phyloP scores from a whole-genome alignment of 2,329 filamentous ascomycete genomes.

The Cadophora gregata region DNA sequence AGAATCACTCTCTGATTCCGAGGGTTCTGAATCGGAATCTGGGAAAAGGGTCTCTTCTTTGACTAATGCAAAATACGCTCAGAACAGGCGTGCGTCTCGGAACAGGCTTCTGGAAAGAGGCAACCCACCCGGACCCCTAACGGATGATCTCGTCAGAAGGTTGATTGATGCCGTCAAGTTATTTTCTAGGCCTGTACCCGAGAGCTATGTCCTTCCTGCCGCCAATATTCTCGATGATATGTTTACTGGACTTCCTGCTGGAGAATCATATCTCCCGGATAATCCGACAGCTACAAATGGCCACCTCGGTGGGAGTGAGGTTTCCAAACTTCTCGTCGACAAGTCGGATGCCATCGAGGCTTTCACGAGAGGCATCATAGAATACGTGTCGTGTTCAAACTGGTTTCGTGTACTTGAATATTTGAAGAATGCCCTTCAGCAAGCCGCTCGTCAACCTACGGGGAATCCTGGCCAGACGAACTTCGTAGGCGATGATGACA shows the following conservation, averaged over 20 bases:
- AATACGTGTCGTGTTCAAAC: conserved; percentile 69
- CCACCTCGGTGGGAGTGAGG: conserved; percentile 39
- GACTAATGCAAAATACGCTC: conserved; percentile 19
- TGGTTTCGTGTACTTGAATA: conserved; percentile 67
- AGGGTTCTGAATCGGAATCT: conserved; percentile 32
- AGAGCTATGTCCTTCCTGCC: conserved; percentile 61
- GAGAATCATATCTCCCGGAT: conserved; percentile 45
- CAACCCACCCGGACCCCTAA: conserved; percentile 47
- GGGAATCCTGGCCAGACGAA: conserved; percentile 37
- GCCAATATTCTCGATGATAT: conserved; percentile 62
- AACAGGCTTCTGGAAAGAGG: conserved; percentile 36
- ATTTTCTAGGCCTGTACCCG: conserved; percentile 64
- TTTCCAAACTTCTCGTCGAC: conserved; percentile 40
- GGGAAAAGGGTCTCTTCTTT: conserved; percentile 21
- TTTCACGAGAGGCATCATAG: conserved; percentile 61
- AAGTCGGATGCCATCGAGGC: conserved; percentile 55
- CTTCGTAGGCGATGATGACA: conserved; percentile 40
- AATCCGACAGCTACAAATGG: conserved; percentile 37
- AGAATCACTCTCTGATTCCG: conserved; percentile 34
- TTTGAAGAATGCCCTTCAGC: conserved; percentile 51
- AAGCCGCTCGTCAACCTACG: conserved; percentile 39
- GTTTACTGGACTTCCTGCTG: conserved; percentile 27
- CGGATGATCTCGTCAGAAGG: conserved; percentile 58
- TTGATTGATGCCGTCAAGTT: conserved; percentile 61
- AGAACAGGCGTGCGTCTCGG: conserved; percentile 38